These are phyloP conservation scores for Corylus avellana DNA, from an alignment of 306 rosid species.

Conservation along the genomic window DNA sequence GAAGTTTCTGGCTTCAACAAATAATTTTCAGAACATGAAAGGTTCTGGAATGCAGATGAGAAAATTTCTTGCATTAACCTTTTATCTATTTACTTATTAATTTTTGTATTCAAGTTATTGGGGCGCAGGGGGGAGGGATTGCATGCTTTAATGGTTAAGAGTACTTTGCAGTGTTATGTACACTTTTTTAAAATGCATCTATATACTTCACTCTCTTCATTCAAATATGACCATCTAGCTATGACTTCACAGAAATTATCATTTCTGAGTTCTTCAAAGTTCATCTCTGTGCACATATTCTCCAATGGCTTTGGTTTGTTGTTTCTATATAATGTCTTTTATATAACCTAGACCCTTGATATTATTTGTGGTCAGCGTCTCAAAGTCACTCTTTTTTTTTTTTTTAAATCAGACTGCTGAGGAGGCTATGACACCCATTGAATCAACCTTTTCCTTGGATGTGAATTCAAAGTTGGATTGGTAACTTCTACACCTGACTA, in stretches of 20 bases:
- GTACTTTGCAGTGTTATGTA: background rate
- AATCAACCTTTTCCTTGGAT: conserved; percentile 90
- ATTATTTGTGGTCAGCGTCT: conserved; percentile 13
- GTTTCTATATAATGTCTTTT: background rate
- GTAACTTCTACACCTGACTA: conserved; percentile 44
- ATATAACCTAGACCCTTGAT: background rate
- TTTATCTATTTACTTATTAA: background rate
- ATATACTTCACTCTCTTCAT: conserved; percentile 6
- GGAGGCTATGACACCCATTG: conserved; percentile 98
- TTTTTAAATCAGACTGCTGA: conserved; percentile 72
- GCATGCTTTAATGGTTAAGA: background rate
- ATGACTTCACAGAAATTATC: background rate
- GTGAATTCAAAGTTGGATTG: conserved; percentile 93
- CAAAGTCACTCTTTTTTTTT: conserved; percentile 15
- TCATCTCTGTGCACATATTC: background rate
- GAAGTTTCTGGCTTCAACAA: background rate
- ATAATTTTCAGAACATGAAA: background rate
- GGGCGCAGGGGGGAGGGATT: background rate
- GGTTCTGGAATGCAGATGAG: background rate
- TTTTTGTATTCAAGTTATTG: no score
- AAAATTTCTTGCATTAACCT: no score
- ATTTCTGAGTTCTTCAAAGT: conserved; percentile 6
- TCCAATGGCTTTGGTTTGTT: background rate
- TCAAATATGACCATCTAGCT: conserved; percentile 4
- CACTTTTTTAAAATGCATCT: background rate